These are phyloP conservation scores for Cajanus cajan DNA, from an alignment of 306 rosid species.

Conservation along the genomic window DNA sequence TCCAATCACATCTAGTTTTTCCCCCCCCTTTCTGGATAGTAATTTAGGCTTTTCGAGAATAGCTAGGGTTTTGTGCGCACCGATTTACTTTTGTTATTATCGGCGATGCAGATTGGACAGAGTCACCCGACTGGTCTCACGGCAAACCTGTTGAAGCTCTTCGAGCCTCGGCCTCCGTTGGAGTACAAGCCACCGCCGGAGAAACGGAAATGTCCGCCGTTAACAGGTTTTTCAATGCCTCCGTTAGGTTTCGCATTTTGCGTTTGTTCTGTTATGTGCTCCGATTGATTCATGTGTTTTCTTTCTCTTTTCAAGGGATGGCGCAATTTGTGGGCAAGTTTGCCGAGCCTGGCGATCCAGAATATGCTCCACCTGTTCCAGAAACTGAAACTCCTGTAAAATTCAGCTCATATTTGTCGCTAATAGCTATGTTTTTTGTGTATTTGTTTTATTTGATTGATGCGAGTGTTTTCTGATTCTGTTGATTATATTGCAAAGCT, in stretches of 20 bases:
- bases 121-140: conserved; percentile 99
- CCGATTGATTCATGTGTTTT: background rate
- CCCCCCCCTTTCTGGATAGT: background rate
- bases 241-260: background rate
- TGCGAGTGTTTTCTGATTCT: background rate
- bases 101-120: conserved; percentile 80
- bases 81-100: background rate
- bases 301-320: conserved; percentile 54
- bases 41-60: background rate
- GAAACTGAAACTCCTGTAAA: conserved; percentile 84
- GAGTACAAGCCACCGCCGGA: conserved; percentile 97
- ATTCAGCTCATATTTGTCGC: background rate
- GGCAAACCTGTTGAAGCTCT: conserved; percentile 81
- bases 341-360: conserved; percentile 81
- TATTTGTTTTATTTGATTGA: background rate
- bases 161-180: conserved; percentile 95
- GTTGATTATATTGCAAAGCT: background rate
- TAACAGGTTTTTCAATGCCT: conserved; percentile 46
- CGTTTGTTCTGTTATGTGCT: background rate
- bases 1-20: background rate
- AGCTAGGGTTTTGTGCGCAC: conserved; percentile 37
- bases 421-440: background rate
- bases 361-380: conserved; percentile 72
- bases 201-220: conserved; percentile 86
- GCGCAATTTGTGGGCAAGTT: conserved; percentile 83